Base-by-base conservation (phyloP, 495 filamentous ascomycete genomes). In the Penicillium chermesinum region DNA sequence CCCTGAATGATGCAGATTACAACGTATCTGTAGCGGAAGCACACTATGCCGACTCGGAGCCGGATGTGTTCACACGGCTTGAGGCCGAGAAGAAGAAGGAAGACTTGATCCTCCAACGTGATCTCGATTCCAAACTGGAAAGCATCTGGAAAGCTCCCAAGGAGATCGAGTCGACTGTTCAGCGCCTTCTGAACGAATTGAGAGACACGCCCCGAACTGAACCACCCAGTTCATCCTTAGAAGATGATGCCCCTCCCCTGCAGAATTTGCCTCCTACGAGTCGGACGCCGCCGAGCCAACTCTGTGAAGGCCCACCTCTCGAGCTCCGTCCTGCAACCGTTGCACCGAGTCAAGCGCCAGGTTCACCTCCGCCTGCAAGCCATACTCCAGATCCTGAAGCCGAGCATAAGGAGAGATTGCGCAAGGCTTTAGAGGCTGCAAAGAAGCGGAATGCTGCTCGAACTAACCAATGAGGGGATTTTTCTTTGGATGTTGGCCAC, bases 1-100 rank as follows among this genome's bases (percentile, higher is more conserved):
- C 65, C 4, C 67, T 79, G 41, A 78, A 78, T 53, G 65, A 74
- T 37, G 75, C 75, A 9, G 76, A 79, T 50, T 79, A 79, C 51
- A 63, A 69, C 39, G 64, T 79, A 20, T 77, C 76, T 20, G 72
- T 76, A 20, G 75, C 76, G 22, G 74, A 77, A 48, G 76, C 75
- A 8, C 70, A 64, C 19, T 71, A 74, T 53, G 60, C 72, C 21
- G 65, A 69, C 27, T 61, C 73, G 4, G 73, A 77, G 2, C 34
- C 57, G 17, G 65, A 71, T 12, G 66, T 73, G 13, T 71, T 77
- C 46, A 55, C 57, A 17, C 72, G 64, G 34, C 63, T 78, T 3
- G 63, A 70, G 19, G 65, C 59, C 43, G 76, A 78, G 49, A 75
- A 77, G 55, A 64, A 69, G 48, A 77, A 76, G 46, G 76, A 79